Base-by-base conservation (phyloP, 352 stramenopile genomes). In the Blastocystis sp. region DNA sequence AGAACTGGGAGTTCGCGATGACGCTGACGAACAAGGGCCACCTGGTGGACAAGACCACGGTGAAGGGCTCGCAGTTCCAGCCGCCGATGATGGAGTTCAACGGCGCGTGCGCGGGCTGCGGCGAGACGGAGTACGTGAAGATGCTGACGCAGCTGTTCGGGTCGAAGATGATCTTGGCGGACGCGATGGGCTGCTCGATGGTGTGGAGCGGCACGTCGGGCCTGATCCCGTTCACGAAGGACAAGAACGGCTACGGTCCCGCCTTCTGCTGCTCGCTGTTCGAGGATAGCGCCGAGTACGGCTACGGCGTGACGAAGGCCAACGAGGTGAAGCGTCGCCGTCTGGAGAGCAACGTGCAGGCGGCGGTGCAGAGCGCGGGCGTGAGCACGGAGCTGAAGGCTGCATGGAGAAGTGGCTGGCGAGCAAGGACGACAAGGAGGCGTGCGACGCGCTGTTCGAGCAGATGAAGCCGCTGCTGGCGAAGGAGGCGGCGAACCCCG, bases 61-160 rank as follows among this genome's bases (percentile, higher is more conserved):
- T 92, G 0, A 90, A 90, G 56, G 91, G 91, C 28, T 92, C 91
- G 48, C 91, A 92, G 86, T 92, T 92, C 66, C 91, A 92, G 82
- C 90, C 89, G 1, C 90, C 90, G 1, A 66, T 92, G 14, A 91
- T 91, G 89, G 89, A 92, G 64, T 92, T 92, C 77, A 90, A 86
- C 19, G 90, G 91, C 14, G 91, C 91, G 40, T 92, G 91, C 71
- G 90, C 89, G 65, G 91, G 91, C 5, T 92, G 91, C 77, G 91
- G 91, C 1, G 91, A 92, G 77, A 92, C 90, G 11, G 89, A 90
- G 23, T 91, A 91, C 77, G 91, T 92, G 62, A 92, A 92, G 62
- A 89, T 93, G 71, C 62, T 93, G 43, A 92, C 90, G 4, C 91
- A 93, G 64, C 86, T 93, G 28, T 93, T 93, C 86, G 91, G 91